These are phyloP conservation scores for Colletotrichum lindemuthianum DNA, from an alignment of 2,329 filamentous ascomycete genomes.

Conservation along the genomic window DNA sequence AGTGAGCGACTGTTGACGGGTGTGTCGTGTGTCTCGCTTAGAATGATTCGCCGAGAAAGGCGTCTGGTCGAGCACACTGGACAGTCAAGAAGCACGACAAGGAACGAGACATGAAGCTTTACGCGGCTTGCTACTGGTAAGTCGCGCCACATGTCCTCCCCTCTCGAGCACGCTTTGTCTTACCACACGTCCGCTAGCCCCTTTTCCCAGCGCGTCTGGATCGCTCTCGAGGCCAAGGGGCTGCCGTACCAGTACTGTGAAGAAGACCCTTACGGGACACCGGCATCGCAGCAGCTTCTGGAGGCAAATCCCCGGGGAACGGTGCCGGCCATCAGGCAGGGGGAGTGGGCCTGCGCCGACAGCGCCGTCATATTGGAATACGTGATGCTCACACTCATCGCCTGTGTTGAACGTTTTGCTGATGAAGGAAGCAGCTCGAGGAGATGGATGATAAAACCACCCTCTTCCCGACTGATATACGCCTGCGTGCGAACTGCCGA, in stretches of 20 bases:
- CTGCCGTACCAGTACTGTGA: constrained; percentile 88
- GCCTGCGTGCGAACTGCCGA: constrained; percentile 77
- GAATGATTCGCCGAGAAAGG: constrained; percentile 60
- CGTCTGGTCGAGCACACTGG: constrained; percentile 74
- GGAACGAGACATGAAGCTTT: constrained; percentile 79
- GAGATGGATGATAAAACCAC: constrained; percentile 71
- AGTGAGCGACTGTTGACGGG: constrained; percentile 7
- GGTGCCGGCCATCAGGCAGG: constrained; percentile 81
- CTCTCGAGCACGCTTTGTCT: no score
- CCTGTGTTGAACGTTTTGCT: background rate
- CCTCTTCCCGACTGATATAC: constrained; percentile 72
- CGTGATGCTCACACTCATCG: constrained; percentile 53
- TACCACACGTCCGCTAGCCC: constrained; percentile 60
- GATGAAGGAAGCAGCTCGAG: constrained; percentile 66
- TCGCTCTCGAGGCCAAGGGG: constrained; percentile 82
- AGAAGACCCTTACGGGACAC: constrained; percentile 82
- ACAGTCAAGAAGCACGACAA: constrained; percentile 78
- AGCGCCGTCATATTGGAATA: constrained; percentile 88
- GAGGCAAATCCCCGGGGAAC: constrained; percentile 81
- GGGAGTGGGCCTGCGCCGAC: constrained; percentile 84
- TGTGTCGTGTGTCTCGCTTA: background rate
- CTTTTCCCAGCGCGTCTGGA: constrained; percentile 90
- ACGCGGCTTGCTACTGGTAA: constrained; percentile 86
- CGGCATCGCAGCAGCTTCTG: constrained; percentile 63
- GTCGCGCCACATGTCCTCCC: constrained; percentile 38